Base-by-base conservation (phyloP, 2,329 filamentous ascomycete species). In the Fusarium veterinarium region DNA sequence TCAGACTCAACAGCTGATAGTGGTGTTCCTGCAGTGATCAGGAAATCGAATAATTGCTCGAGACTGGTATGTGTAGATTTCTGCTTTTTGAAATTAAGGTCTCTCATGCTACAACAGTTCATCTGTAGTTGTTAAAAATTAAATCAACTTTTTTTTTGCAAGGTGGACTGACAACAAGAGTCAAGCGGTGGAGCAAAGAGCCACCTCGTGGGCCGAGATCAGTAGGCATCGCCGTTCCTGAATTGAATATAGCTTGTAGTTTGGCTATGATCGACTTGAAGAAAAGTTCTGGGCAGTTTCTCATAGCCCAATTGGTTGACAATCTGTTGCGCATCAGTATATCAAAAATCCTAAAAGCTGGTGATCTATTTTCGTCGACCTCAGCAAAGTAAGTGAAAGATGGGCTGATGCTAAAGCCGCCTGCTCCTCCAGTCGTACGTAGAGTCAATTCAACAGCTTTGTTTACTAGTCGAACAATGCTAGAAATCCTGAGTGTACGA, bases 1-100 rank as follows among this genome's bases (percentile, higher is more conserved):
- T 4, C 1, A 1, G 28, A 19, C 5, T 6, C 2, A 3, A 20
- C 2, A 3, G 30, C 3, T 6, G 13, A 28, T 4, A 20, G 2
- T 2, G 44, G 53, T 2, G 25, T 25, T 10, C 60, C 60, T 16
- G 31, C 6, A 4, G 5, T 19, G 13, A 60, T 20, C 14, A 63
- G 44, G 8, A 60, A 60, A 5, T 37, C 7, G 5, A 51, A n/a
- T 3, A 63, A 19, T 7, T 37, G 20, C 5, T 60, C 17, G 3
- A 46, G 17, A 10, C 9, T 10, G 17, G 17, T 11, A 19, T 11
- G 17, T 17, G 17, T 10, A 17, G 17, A 17, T 11, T 37, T 4
- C 17, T 37, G 1, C 17, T 19, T 4, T 10, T 37, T 8, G 17
- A 35, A 35, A 2, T 35, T 9, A 8, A 35, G 16, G 14, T 5